These are phyloP conservation scores for Macadamia tetraphylla DNA, from an alignment of 164 flowering plant species.

Conservation along the genomic window DNA sequence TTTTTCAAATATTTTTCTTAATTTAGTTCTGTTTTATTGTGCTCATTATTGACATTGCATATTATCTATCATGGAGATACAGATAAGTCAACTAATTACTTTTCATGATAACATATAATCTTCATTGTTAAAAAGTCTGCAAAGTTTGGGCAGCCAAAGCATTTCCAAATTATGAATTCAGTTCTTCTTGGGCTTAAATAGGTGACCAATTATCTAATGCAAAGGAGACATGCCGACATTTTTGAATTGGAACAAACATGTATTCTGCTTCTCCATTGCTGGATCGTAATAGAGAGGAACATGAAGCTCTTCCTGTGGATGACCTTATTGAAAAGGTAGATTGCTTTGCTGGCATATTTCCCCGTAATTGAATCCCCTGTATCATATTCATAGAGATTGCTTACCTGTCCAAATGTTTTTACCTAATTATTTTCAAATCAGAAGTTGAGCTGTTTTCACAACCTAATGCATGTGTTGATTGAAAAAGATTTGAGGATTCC, in stretches of 20 bases:
- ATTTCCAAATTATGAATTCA: not conserved
- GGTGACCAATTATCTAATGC: constrained; percentile 85
- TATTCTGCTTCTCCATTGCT: constrained; percentile 78
- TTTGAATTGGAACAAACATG: constrained; percentile 92
- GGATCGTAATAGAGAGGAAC: constrained; percentile 53
- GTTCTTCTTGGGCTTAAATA: constrained; percentile 15
- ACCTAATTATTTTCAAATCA: too few species aligned
- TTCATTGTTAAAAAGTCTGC: not conserved
- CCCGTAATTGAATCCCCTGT: constrained; percentile 40
- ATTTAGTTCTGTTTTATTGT: too few species aligned
- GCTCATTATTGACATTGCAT: too few species aligned
- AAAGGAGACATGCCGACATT: constrained; percentile 80
- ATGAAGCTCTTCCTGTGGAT: constrained; percentile 18
- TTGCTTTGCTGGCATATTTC: constrained; percentile 44
- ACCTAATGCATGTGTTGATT: too few species aligned
- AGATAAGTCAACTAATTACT: too few species aligned
- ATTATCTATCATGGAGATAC: too few species aligned
- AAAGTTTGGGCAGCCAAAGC: too few species aligned
- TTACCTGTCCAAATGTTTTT: too few species aligned
- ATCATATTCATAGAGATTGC: constrained; percentile 4
- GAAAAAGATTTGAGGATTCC: too few species aligned
- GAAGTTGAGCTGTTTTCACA: too few species aligned
- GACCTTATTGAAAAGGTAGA: constrained; percentile 62
- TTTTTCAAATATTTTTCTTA: too few species aligned
- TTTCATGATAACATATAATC: too few species aligned